A percentile compares a stretch with the other conserved stretches of the same genome.
Evolutionary conservation across 2,329 filamentous ascomycete species (phyloP).

Genomic region (Leptodontidium sp.): DNA sequence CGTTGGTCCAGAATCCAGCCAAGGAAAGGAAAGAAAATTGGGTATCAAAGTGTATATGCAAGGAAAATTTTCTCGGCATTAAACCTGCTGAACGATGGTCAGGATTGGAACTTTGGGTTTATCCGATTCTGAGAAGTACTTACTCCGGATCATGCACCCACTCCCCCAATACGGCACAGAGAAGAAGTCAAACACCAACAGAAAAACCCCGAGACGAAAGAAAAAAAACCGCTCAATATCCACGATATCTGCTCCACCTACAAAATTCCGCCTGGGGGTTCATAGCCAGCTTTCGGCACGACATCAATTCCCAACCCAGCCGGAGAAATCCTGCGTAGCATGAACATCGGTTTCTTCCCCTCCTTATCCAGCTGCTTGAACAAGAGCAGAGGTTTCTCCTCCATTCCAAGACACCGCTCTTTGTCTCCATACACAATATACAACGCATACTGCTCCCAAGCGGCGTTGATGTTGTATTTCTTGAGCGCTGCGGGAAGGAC

Average conservation of each 20-base stretch:
- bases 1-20: too few relatives aligned
- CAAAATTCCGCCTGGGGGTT: neutral
- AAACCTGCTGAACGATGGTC: neutral
- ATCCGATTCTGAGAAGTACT: neutral
- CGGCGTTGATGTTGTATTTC: constrained; percentile 98
- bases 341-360: constrained; percentile 99
- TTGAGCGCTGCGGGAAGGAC: constrained; percentile 96
- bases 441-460: constrained; percentile 95
- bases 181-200: neutral
- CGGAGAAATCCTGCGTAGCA: constrained; percentile 68
- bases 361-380: constrained; percentile 98
- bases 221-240: neutral
- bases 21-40: neutral
- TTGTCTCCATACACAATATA: constrained; percentile 99
- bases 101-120: neutral
- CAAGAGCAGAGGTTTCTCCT: constrained; percentile 92
- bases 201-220: neutral
- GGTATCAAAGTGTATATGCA: constrained; percentile 1
- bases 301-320: neutral
- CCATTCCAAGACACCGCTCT: constrained; percentile 88
- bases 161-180: neutral
- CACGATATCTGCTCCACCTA: neutral
- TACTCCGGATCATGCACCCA: neutral
- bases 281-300: neutral
- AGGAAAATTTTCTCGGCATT: neutral